Base-by-base conservation (phyloP, 345 rosid genomes). In the Kernera saxatilis region DNA sequence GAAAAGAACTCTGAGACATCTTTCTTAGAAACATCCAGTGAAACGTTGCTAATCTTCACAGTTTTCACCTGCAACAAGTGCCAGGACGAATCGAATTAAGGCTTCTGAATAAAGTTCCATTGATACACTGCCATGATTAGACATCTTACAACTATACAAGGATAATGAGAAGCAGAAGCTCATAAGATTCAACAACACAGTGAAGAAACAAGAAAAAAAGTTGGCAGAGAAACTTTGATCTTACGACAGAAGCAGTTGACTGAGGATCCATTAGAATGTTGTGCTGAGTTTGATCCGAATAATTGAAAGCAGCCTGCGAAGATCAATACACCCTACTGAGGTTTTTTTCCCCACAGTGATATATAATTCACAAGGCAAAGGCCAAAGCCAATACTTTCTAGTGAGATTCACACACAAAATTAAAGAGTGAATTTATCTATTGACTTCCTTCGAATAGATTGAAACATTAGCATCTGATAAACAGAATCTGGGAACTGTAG, bases 1-100 rank as follows among this genome's bases (percentile, higher is more conserved):
- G 97, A 91, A 72, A 91, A 91, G 79, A 91, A 91, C 74, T 87
- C 97, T 50, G 75, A 67, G 73, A 91, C 53, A 70, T 86, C 96
- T 60, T 75, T 74, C 77, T 86, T 85, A 3, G 88, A 74, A 21
- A 94, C 97, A 60, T 79, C 50, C 3, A 87, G 74, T 13, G 97
- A 89, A 37, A 91, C 81, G 57, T 86, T 84, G 78, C 84, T 78
- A 61, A 88, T 86, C 76, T 86, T 83, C 8, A 88, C 78, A 8
- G 89, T 84, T 59, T 71, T 83, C 48, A 78, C 71, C 93, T 88
- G 77, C 80, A 75, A 74, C 44, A 70, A 49, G n/a, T 3, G 13
- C 37, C 9, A 23, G 14, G 46, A 37, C 15, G 17, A 29, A 29
- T 27, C 69, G 17, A 48, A 26, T 5, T 19, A 40, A 69, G 39